Percentiles rank a stretch among this genome's conserved stretches.
These are phyloP conservation scores for Lactarius sp. DNA, from an alignment of 768 basidiomycete genomes.

Conservation along the genomic window DNA sequence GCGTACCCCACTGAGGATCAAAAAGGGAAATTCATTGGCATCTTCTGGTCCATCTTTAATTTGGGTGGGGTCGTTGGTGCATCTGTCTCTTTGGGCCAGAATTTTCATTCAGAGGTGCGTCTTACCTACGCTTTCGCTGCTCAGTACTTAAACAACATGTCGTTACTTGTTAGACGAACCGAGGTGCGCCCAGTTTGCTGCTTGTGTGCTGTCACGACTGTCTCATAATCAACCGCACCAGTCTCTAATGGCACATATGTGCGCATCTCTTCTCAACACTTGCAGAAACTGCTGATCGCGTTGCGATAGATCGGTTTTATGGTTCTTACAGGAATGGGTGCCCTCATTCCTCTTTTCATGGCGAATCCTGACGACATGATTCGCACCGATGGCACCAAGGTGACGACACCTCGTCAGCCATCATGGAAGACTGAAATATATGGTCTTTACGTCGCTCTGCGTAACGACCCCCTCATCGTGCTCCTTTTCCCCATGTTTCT, in stretches of 20 bases:
- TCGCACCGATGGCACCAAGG: constrained; percentile 69
- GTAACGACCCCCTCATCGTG: constrained; percentile 65
- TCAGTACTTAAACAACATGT: not conserved
- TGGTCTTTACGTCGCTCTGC: constrained; percentile 62
- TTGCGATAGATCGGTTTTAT: constrained; percentile 64
- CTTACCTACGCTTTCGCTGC: not conserved
- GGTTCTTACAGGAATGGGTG: constrained; percentile 64
- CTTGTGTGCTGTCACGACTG: not conserved
- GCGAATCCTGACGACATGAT: constrained; percentile 67
- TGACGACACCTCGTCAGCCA: constrained; percentile 56
- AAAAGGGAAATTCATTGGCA: constrained; percentile 71
- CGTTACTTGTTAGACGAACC: constrained; percentile 27
- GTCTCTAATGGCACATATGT: constrained; percentile 76
- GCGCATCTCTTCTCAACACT: constrained; percentile 27
- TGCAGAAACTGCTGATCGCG: not conserved
- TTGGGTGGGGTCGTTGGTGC: constrained; percentile 76
- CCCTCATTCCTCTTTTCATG: constrained; percentile 63
- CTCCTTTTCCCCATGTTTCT: constrained; percentile 85
- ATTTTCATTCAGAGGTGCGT: constrained; percentile 57
- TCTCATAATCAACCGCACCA: constrained; percentile 25
- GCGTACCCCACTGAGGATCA: constrained; percentile 76
- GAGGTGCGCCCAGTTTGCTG: constrained; percentile 30
- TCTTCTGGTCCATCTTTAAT: constrained; percentile 86
- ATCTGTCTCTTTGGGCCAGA: constrained; percentile 66
- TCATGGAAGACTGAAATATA: constrained; percentile 75